These are phyloP conservation scores for Penicillium sp. DNA, from an alignment of 2,329 filamentous ascomycete genomes.

Conservation along the genomic window DNA sequence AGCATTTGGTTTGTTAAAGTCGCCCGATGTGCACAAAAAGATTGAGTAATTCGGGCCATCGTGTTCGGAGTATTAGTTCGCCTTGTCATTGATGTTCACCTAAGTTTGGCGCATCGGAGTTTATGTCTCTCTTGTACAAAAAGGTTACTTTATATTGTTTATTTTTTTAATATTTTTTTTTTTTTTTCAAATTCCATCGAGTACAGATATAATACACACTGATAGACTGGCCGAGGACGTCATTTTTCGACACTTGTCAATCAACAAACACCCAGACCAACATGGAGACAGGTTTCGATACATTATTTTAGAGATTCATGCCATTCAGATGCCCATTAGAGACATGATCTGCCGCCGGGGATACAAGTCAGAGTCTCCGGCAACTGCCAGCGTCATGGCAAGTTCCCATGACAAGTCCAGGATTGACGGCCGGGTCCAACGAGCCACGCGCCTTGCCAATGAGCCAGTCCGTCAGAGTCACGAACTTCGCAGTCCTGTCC, in stretches of 20 bases:
- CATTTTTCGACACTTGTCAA: no score
- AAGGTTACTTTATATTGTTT: no score
- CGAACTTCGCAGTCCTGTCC: conserved; percentile 81
- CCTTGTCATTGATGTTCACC: background rate
- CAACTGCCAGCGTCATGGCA: conserved; percentile 12
- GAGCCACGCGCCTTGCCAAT: conserved; percentile 70
- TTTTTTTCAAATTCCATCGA: no score
- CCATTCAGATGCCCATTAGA: background rate
- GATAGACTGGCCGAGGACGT: no score
- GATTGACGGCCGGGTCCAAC: conserved; percentile 27
- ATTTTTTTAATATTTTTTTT: no score
- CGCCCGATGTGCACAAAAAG: conserved; percentile 47
- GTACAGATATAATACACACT: no score
- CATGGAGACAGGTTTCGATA: no score
- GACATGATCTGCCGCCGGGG: background rate
- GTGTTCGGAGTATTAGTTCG: no score
- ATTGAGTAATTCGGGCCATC: background rate
- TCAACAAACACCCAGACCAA: no score
- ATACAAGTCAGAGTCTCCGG: background rate
- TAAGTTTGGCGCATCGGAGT: background rate
- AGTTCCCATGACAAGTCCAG: conserved; percentile 32
- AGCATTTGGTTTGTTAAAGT: conserved; percentile 70
- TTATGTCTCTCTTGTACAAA: no score
- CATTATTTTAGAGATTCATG: background rate
- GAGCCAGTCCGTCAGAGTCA: conserved; percentile 92